phyloP scores from a whole-genome alignment of 148 eudicot genomes.

The Rhododendron molle region DNA sequence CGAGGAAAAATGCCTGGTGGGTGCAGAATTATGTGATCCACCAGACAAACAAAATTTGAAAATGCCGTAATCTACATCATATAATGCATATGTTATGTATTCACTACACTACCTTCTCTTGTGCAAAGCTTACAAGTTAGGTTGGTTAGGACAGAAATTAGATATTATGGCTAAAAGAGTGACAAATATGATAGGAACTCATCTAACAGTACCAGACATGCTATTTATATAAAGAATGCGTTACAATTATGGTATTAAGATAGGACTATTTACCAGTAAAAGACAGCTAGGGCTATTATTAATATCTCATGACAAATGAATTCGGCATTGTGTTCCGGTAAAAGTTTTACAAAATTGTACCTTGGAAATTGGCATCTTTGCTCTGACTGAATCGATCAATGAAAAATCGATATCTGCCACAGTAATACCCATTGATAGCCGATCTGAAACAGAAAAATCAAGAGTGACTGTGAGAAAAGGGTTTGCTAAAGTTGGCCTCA shows the following conservation, averaged over 20 bases:
- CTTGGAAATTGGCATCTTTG: constrained; percentile 85
- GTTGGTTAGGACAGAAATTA: neutral
- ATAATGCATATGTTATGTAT: neutral
- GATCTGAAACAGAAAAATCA: constrained; percentile 45
- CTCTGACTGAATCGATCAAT: constrained; percentile 66
- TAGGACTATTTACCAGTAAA: neutral
- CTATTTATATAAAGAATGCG: neutral
- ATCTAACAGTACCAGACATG: neutral
- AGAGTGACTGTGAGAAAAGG: neutral
- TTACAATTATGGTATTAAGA: neutral
- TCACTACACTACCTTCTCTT: neutral
- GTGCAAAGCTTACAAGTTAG: neutral
- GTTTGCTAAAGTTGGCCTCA: constrained; percentile 2
- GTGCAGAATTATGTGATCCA: neutral
- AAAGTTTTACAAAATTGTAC: constrained; percentile 20
- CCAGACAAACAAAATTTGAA: neutral
- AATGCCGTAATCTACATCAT: neutral
- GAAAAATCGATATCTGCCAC: constrained; percentile 83
- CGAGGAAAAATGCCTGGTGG: neutral
- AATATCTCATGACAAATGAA: too few relatives aligned
- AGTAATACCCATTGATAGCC: constrained; percentile 74
- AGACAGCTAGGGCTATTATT: neutral
- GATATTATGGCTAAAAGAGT: neutral
- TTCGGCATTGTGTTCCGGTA: neutral
- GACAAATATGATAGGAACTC: neutral